Evolutionary conservation across 345 rosid genomes (phyloP), one percentile per base, ranked within the genome.

Genomic region (Lumnitzera littorea): DNA sequence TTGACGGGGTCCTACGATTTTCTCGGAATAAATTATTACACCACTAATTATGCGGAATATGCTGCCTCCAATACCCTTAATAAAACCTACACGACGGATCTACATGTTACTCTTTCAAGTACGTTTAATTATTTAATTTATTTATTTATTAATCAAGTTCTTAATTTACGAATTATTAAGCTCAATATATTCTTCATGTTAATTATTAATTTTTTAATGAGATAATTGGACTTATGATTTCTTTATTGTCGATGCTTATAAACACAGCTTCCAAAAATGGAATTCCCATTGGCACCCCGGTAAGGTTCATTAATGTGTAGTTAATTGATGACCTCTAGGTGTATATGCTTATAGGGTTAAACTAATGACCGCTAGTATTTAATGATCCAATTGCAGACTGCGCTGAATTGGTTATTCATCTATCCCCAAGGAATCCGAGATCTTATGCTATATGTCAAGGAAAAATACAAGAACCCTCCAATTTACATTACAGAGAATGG

Each of bases 21-120:
- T 56, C 41, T 85, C 48, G 88, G 86, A 3, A 62, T 79, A 16
- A 80, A 85, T 73, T 85, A 80, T 57, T 85, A 85, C 60, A 80
- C 83, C 7, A 56, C 88, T n/a, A 60, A 65, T 3, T 82, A 66
- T 50, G 82, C 63, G 10, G 48, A 77, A 23, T 53, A 27, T 15
- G 25, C 64, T 10, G 20, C 49, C 15, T 43, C 17, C 13, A 50
- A 41, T 54, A n/a, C 24, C 25, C 2, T 65, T 52, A 69, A 70
- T 53, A 58, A 31, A 3, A 73, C 74, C 48, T 76, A 72, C 53
- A 56, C 60, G 13, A 62, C 76, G 4, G 80, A 76, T 46, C n/a
- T 50, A 3, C 78, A 41, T 48, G 64, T 61, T 46, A 65, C 43
- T 53, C 16, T 48, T 0, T 53, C 74, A 0, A 11, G 77, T 67